phyloP scores from a whole-genome alignment of 257 asterid genomes.

The Hygrophila difformis region DNA sequence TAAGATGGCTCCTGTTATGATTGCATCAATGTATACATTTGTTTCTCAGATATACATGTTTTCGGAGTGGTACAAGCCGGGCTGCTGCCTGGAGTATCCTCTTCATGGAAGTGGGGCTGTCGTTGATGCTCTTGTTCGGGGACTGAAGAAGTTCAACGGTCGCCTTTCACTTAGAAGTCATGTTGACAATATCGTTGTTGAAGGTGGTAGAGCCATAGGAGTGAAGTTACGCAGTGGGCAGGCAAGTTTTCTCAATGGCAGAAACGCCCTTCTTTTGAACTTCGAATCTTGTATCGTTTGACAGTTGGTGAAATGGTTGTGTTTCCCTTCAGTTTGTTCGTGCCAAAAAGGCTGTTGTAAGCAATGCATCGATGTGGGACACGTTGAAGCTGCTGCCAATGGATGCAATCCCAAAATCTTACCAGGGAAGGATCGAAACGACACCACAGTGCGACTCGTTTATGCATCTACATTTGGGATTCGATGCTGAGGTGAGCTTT shows the following conservation, averaged over 20 bases:
- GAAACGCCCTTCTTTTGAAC: not conserved
- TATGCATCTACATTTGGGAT: slow-evolving; percentile 97
- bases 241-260: slow-evolving; percentile 32
- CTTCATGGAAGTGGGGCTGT: slow-evolving; percentile 86
- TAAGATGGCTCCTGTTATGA: not conserved
- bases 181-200: slow-evolving; percentile 71
- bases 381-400: slow-evolving; percentile 61
- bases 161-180: slow-evolving; percentile 80
- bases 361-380: slow-evolving; percentile 99
- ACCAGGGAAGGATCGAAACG: slow-evolving; percentile 40
- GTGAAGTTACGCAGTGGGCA: slow-evolving; percentile 86
- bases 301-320: slow-evolving; percentile 2
- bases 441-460: slow-evolving; percentile 96
- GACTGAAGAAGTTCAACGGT: slow-evolving; percentile 78
- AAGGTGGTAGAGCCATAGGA: slow-evolving; percentile 83
- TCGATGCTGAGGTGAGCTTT: slow-evolving; percentile 62
- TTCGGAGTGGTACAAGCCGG: slow-evolving; percentile 96
- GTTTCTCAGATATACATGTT: slow-evolving; percentile 77
- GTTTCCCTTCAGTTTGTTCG: slow-evolving; percentile 56
- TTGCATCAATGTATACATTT: not conserved
- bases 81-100: slow-evolving; percentile 83
- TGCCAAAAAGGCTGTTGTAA: slow-evolving; percentile 85
- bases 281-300: not conserved
- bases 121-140: slow-evolving; percentile 79
- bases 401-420: slow-evolving; percentile 60